A percentile compares a stretch with the other conserved stretches of the same genome.
phyloP scores from a whole-genome alignment of 495 filamentous ascomycete species.

The Hypoxylon rickii region DNA sequence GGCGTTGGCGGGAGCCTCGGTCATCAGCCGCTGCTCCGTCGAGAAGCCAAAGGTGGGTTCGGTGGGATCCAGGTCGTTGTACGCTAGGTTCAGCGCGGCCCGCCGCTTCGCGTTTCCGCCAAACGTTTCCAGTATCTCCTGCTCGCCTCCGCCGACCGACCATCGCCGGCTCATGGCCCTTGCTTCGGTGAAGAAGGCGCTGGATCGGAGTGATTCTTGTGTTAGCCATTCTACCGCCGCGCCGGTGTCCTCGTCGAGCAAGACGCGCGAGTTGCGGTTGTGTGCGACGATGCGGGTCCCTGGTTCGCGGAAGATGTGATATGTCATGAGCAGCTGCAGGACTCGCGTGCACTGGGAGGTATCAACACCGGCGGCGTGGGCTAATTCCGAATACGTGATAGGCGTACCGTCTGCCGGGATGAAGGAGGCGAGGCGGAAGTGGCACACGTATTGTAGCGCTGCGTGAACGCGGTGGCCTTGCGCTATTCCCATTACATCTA shows the following conservation, averaged over 20 bases:
- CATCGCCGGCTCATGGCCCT: slow-evolving; percentile 17
- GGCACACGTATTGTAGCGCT: slow-evolving; percentile 27
- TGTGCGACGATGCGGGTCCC: slow-evolving; percentile 41
- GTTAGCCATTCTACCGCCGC: slow-evolving; percentile 31
- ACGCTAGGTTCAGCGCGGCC: slow-evolving; percentile 6
- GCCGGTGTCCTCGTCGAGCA: slow-evolving; percentile 39
- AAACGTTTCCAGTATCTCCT: too few relatives aligned
- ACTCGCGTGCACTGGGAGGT: slow-evolving; percentile 30
- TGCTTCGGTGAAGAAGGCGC: slow-evolving; percentile 29
- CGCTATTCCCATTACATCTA: slow-evolving; percentile 31
- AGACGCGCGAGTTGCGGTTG: slow-evolving; percentile 41
- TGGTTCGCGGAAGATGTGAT: slow-evolving; percentile 56
- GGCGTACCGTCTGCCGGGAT: slow-evolving; percentile 30
- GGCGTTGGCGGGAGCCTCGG: slow-evolving; percentile 19
- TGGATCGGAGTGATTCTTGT: slow-evolving; percentile 27
- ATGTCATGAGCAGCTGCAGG: slow-evolving; percentile 44
- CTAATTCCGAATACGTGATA: slow-evolving; percentile 25
- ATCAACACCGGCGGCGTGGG: slow-evolving; percentile 20
- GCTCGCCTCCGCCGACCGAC: slow-evolving; percentile 12
- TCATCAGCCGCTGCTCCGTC: slow-evolving; percentile 13
- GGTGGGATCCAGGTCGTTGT: slow-evolving; percentile 3
- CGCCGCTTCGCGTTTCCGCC: too few relatives aligned
- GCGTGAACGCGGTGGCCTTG: slow-evolving; percentile 33
- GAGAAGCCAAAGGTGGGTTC: slow-evolving; percentile 14
- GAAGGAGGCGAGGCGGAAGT: slow-evolving; percentile 28